Conservation (phyloP, 805 yeast genomes). For the Candida silvatica region DNA sequence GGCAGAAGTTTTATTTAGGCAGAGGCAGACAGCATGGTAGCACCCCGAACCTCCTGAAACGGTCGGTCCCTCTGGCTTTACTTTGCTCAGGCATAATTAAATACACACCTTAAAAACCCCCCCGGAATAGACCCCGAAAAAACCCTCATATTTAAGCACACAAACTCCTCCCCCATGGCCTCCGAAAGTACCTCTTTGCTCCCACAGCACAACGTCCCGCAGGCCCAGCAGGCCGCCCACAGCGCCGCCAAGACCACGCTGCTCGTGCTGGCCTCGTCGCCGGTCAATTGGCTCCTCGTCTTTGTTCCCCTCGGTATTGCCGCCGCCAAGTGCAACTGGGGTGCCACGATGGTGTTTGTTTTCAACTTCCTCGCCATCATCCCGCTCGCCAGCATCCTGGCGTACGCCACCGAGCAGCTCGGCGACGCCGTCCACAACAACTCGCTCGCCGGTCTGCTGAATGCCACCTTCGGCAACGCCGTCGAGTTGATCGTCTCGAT, state of each 20-base stretch:
- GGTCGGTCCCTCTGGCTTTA: no score
- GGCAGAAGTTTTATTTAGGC: no score
- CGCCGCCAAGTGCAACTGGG: conserved; percentile 55
- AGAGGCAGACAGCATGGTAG: no score
- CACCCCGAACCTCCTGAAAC: no score
- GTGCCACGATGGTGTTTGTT: conserved; percentile 49
- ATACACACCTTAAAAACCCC: no score
- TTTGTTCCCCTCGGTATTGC: conserved; percentile 86
- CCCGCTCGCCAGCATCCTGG: conserved; percentile 84
- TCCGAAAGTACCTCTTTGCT: conserved; percentile 9
- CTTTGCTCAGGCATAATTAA: no score
- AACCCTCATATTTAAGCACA: no score
- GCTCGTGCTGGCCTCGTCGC: conserved; percentile 25
- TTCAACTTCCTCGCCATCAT: conserved; percentile 84
- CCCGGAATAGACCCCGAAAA: no score
- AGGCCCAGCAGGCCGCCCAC: not conserved
- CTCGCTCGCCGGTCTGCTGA: conserved; percentile 86
- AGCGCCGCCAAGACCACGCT: conserved; percentile 3
- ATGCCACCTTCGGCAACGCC: conserved; percentile 97
- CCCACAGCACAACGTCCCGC: not conserved
- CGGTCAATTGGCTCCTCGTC: conserved; percentile 65
- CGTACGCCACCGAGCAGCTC: conserved; percentile 89
- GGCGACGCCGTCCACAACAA: conserved; percentile 76
- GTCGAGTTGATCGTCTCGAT: conserved; percentile 93
- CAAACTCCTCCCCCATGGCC: conserved; percentile 4